phyloP scores from a whole-genome alignment of 2,329 filamentous ascomycete species.

The Penicillium sp. region DNA sequence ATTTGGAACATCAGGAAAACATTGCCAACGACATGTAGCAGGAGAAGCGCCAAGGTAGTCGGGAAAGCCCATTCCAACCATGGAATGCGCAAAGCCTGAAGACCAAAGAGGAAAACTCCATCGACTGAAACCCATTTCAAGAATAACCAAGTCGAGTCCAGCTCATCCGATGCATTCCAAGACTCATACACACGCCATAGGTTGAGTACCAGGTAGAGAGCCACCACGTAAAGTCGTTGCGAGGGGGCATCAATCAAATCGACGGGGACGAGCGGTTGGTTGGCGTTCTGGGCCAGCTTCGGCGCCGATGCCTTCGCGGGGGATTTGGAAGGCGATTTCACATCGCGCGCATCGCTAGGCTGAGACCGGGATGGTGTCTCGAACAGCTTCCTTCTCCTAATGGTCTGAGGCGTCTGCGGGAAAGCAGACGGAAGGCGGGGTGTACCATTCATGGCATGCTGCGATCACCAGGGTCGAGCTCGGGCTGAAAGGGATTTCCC shows the following conservation, averaged over 20 bases:
- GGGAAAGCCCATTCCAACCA: slow-evolving; percentile 91
- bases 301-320: slow-evolving; percentile 22
- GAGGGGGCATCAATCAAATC: slow-evolving; percentile 84
- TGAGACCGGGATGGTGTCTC: slow-evolving; percentile 32
- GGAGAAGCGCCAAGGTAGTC: slow-evolving; percentile 71
- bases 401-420: slow-evolving; percentile 70
- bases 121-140: slow-evolving; percentile 93
- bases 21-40: slow-evolving; percentile 73
- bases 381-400: slow-evolving; percentile 38
- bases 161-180: slow-evolving; percentile 76
- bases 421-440: slow-evolving; percentile 82
- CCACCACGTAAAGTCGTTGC: slow-evolving; percentile 84
- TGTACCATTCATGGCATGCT: slow-evolving; percentile 80
- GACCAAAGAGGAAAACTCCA: slow-evolving; percentile 80
- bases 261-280: slow-evolving; percentile 74
- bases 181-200: slow-evolving; percentile 90
- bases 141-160: slow-evolving; percentile 86
- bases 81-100: slow-evolving; percentile 87
- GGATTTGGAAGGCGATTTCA: slow-evolving; percentile 29
- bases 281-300: slow-evolving; percentile 24
- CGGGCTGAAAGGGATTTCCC: slow-evolving; percentile 7
- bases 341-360: slow-evolving; percentile 26
- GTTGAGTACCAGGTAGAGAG: slow-evolving; percentile 75
- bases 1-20: slow-evolving; percentile 93
- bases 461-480: slow-evolving; percentile 30